Evolutionary conservation across 108 stramenopile species (phyloP).

Genomic region (Pseudonitzschia delicatissima): DNA sequence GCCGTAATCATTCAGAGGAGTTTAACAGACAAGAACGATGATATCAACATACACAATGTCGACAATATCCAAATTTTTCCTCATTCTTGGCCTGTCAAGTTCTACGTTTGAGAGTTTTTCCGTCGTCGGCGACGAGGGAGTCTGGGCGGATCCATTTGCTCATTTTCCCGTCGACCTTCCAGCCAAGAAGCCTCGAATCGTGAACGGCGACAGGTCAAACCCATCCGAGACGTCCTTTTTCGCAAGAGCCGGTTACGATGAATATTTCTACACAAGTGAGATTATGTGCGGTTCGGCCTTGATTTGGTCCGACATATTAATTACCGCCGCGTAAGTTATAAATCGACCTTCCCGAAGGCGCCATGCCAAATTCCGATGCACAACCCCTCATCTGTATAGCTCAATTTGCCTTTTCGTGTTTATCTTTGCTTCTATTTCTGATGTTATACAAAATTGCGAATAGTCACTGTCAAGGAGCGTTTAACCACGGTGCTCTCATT

Average conservation of each 20-base stretch:
- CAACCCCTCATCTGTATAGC: not conserved
- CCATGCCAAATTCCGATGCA: not conserved
- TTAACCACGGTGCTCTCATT: slow-evolving; percentile 16
- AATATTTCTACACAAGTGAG: slow-evolving; percentile 6
- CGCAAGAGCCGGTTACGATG: slow-evolving; percentile 5
- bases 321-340: slow-evolving; percentile 30
- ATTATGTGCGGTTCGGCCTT: slow-evolving; percentile 28
- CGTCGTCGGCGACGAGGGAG: too few species aligned
- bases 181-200: slow-evolving; percentile 1
- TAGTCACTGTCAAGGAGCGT: slow-evolving; percentile 34
- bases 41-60: too few species aligned
- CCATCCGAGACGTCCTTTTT: slow-evolving; percentile 12
- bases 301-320: slow-evolving; percentile 30
- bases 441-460: not conserved
- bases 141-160: not conserved
- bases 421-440: not conserved
- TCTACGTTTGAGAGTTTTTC: too few species aligned
- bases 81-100: too few species aligned
- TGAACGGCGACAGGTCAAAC: not conserved
- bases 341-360: too few species aligned
- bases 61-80: too few species aligned
- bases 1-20: too few species aligned
- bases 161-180: too few species aligned
- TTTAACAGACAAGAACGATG: too few species aligned
- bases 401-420: not conserved